Conservation (phyloP, 805 yeast genomes). For the Candida coquimbonensis region DNA sequence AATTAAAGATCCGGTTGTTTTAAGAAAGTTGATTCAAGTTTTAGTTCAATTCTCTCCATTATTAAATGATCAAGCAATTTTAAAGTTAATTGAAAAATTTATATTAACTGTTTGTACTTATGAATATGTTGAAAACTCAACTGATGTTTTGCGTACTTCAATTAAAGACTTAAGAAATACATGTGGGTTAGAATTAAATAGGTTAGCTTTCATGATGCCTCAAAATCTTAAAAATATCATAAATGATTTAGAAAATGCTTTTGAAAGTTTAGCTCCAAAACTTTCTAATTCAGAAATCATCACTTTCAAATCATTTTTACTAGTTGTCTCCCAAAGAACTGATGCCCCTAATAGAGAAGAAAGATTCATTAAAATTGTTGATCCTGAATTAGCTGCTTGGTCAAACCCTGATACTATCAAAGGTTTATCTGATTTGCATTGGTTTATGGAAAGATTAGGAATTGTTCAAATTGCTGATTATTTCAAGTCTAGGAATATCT, state of each 20-base stretch:
- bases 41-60: conserved; percentile 91
- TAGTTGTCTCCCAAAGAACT: conserved; percentile 87
- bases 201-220: conserved; percentile 93
- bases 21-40: conserved; percentile 84
- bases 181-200: conserved; percentile 90
- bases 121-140: conserved; percentile 60
- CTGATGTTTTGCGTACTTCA: conserved; percentile 72
- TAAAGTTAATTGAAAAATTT: conserved; percentile 77
- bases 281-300: conserved; percentile 88
- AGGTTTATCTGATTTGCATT: conserved; percentile 82
- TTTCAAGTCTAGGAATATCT: conserved; percentile 75
- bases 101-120: conserved; percentile 78
- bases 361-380: conserved; percentile 80
- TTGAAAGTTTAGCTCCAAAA: conserved; percentile 63
- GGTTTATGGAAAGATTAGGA: conserved; percentile 98
- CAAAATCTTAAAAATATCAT: conserved; percentile 77
- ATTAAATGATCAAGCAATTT: conserved; percentile 75
- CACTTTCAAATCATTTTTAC: conserved; percentile 83
- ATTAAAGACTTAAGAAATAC: conserved; percentile 84
- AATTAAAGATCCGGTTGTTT: conserved; percentile 70
- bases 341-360: conserved; percentile 67
- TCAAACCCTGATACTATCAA: conserved; percentile 84
- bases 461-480: conserved; percentile 90
- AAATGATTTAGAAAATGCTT: conserved; percentile 74
- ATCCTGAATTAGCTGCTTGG: conserved; percentile 91